Evolutionary conservation across 2,329 filamentous ascomycete species (phyloP).

Genomic region (Trichoderma pleuroti): DNA sequence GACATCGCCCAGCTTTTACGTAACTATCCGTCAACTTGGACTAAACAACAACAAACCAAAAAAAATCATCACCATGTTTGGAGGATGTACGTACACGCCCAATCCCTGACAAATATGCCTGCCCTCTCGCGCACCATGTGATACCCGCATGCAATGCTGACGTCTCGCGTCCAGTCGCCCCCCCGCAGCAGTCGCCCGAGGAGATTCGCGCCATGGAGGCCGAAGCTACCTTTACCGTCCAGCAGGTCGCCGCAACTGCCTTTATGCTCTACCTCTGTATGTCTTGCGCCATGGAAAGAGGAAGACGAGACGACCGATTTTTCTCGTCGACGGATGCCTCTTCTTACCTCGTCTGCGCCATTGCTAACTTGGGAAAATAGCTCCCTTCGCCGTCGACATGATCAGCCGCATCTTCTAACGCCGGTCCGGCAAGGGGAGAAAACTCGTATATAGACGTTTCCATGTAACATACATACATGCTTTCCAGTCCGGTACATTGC

Average conservation of each 20-base stretch:
- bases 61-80: conserved; percentile 26
- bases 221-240: conserved; percentile 64
- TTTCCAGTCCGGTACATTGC: not conserved
- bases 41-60: conserved; percentile 6
- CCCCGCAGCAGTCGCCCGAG: conserved; percentile 65
- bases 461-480: not conserved
- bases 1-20: conserved; percentile 27
- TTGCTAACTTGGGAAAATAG: conserved; percentile 32
- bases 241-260: conserved; percentile 62
- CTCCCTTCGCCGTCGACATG: conserved; percentile 57
- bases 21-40: conserved; percentile 19
- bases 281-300: conserved; percentile 30
- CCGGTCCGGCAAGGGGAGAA: not conserved
- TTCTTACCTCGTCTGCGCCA: not conserved
- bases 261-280: conserved; percentile 73
- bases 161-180: conserved; percentile 48
- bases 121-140: not conserved
- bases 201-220: conserved; percentile 68
- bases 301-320: not conserved
- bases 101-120: not conserved
- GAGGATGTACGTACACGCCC: conserved; percentile 39
- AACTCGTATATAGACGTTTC: not conserved
- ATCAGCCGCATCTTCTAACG: conserved; percentile 44
- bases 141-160: conserved; percentile 4
- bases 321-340: not conserved